These are phyloP conservation scores for Gomphus bonarii DNA, from an alignment of 1,284 basidiomycete species.

Conservation along the genomic window DNA sequence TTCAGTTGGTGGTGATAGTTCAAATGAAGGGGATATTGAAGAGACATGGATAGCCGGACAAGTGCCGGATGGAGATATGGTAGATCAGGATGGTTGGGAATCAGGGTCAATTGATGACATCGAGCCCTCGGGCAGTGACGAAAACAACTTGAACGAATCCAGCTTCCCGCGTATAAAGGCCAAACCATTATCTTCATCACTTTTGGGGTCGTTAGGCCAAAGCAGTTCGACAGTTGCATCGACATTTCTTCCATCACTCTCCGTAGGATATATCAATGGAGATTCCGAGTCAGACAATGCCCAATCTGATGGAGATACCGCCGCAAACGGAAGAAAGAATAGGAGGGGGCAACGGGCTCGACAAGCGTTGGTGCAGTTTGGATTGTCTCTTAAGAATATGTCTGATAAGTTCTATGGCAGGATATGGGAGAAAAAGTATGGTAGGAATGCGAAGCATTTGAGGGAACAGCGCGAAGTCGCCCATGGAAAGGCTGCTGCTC, in stretches of 20 bases:
- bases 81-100: conserved; percentile 29
- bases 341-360: conserved; percentile 86
- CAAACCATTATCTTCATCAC: conserved; percentile 17
- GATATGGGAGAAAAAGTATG: conserved; percentile 97
- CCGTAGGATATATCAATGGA: conserved; percentile 75
- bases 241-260: conserved; percentile 81
- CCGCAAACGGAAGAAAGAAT: conserved; percentile 65
- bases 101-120: conserved; percentile 28
- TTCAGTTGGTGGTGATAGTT: conserved; percentile 15
- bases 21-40: conserved; percentile 9
- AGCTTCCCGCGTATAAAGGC: conserved; percentile 11
- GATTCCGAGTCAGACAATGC: conserved; percentile 72
- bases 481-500: conserved; percentile 13
- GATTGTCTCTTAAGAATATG: conserved; percentile 10
- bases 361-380: conserved; percentile 60
- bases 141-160: conserved; percentile 19
- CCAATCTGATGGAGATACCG: conserved; percentile 46
- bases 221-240: conserved; percentile 36
- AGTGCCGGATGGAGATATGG: conserved; percentile 16
- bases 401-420: conserved; percentile 29
- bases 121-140: conserved; percentile 19
- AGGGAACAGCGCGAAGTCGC: conserved; percentile 43
- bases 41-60: conserved; percentile 2
- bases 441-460: conserved; percentile 84
- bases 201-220: conserved; percentile 18